Evolutionary conservation across 768 basidiomycete genomes (phyloP), one percentile per base, ranked within the genome.

Genomic region (Atractiella rhizophila): DNA sequence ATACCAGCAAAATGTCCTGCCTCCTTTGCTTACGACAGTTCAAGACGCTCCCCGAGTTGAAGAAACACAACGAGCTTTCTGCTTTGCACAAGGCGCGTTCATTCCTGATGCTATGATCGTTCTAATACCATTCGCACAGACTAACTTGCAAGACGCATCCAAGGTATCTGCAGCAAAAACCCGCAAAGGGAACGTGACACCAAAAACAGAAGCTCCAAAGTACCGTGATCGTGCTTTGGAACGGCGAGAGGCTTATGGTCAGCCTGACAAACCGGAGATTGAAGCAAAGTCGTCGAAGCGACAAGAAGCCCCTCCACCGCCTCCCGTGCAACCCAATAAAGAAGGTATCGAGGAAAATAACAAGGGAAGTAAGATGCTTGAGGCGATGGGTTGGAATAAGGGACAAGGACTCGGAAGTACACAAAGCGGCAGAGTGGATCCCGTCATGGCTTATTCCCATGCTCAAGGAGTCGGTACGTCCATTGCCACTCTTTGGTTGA

Each of bases 301-400:
- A 8, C 76, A 72, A 11, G 73, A 70, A 1, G 65, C 70, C 15
- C 47, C 48, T 0, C 62, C 74, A 2, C 59, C 66, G 1, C 70
- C 75, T 0, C 70, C 75, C 1, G 70, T 71, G 8, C 66, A 69
- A 5, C 64, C 70, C 3, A 51, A 73, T 4, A 71, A 74, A 50
- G 78, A 74, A 5, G 78, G 70, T 5, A 63, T 79, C 55, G 85
- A 94, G 51, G 70, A 74, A 37, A 72, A 52, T 30, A 96, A 96
- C 51, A 69, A 82, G 10, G 91, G 91, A 5, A 86, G 86, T 55
- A 85, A 81, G 54, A 57, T 98, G 43, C 58, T 96, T 47, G 81
- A 82, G 58, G 86, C 88, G 71, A 94, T 96, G 86, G 91, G 88
- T 1, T 96, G 86, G 86, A 78, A 68, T 47, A 76, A 77, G 52